A percentile compares a stretch with the other conserved stretches of the same genome.
Evolutionary conservation across 2,329 filamentous ascomycete genomes (phyloP).

Genomic region (Colletotrichum lini): DNA sequence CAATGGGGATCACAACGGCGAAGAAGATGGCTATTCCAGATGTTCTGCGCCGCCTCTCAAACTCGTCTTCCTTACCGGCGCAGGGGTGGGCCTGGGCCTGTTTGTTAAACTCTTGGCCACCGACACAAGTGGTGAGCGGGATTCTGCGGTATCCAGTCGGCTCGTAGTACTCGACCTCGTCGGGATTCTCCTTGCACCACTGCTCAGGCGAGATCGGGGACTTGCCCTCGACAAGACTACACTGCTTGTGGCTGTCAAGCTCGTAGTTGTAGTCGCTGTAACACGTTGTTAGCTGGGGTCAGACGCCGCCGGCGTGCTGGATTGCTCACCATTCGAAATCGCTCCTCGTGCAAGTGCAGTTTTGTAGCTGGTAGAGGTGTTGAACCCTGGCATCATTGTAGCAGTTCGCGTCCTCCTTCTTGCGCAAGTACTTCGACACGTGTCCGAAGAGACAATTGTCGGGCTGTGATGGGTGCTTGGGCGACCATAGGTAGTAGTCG

Average conservation of each 20-base stretch:
- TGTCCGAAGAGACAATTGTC: constrained; percentile 95
- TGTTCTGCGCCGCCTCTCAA: constrained; percentile 77
- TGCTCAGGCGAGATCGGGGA: constrained; percentile 67
- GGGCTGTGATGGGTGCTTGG: constrained; percentile 83
- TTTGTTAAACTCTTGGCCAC: constrained; percentile 82
- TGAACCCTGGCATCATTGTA: constrained; percentile 84
- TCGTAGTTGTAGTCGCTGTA: constrained; percentile 93
- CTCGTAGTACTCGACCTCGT: constrained; percentile 83
- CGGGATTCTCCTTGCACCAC: constrained; percentile 73
- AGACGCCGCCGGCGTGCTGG: constrained; percentile 5
- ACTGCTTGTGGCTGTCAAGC: constrained; percentile 81
- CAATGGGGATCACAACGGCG: constrained; percentile 83
- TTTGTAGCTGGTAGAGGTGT: constrained; percentile 79
- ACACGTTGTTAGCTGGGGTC: constrained; percentile 46
- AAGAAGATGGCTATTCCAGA: constrained; percentile 87
- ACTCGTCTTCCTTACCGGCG: constrained; percentile 86
- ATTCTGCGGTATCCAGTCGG: constrained; percentile 91
- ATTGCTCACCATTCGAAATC: constrained; percentile 91
- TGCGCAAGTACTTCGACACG: constrained; percentile 89
- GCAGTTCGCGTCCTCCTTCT: constrained; percentile 83
- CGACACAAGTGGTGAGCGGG: constrained; percentile 88
- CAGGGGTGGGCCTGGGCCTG: constrained; percentile 75
- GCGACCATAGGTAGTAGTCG: constrained; percentile 86
- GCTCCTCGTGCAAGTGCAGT: constrained; percentile 86
- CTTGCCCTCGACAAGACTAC: constrained; percentile 82